Evolutionary conservation across 2,329 filamentous ascomycete species (phyloP), one percentile per base, ranked within the genome.

Genomic region (Didymella keratinophila): DNA sequence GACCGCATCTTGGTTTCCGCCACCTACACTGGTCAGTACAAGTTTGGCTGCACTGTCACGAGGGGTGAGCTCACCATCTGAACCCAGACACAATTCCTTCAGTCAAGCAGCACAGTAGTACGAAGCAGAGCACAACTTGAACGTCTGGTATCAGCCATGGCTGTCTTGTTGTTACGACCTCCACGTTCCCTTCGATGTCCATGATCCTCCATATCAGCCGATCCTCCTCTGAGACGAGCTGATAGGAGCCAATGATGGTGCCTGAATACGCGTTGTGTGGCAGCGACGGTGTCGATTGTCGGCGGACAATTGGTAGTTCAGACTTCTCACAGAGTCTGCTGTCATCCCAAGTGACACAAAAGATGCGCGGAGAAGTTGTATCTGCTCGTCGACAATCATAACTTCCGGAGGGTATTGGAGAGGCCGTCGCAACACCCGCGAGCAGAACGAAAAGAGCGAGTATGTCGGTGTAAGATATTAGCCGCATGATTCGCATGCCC

Each of bases 111-210:
- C 56, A 58, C 28, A 58, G 16, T 10, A 58, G 20, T 12, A 58
- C 16, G 21, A 58, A 53, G 30, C 49, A 58, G 14, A 58, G 8
- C 4, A 58, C 37, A 0, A 58, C 49, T 28, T 53, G 56, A 1
- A 58, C 30, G 20, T 58, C 56, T 12, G 56, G 50, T 18, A 18
- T n/a, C 18, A 42, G 18, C 49, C 49, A 58, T 7, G 11, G 21
- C 12, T 18, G 16, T 25, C 20, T n/a, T 8, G 23, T 2, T 6
- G 6, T 16, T 8, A 23, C 16, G 2, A 8, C 5, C 4, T 21
- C 21, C 10, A 12, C 14, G 2, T 49, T 14, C 11, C 18, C 23
- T 8, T 46, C 23, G 9, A 36, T 11, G 12, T 53, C 49, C 56
- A 58, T 53, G 11, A 58, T 45, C 3, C 50, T 30, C 14, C 20